Conservation (phyloP, 2,329 filamentous ascomycete genomes). For the Monascus ruber region DNA sequence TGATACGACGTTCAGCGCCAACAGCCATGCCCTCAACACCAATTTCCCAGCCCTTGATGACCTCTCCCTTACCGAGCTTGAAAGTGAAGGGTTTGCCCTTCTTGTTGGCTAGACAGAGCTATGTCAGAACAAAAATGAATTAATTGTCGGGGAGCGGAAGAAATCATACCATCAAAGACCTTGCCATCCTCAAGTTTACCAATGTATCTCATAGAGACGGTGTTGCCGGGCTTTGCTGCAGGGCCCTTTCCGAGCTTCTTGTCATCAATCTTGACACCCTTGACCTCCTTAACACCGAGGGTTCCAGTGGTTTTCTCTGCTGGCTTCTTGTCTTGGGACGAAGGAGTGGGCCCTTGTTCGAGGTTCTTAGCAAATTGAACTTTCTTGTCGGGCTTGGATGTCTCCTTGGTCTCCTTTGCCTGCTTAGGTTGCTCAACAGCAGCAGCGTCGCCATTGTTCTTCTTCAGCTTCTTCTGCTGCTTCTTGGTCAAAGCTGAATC, state of each 20-base stretch:
- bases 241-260: conserved; percentile 82
- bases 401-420: conserved; percentile 35
- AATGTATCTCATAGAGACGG: conserved; percentile 91
- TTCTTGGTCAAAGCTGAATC: conserved; percentile 84
- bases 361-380: conserved; percentile 99
- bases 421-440: conserved; percentile 38
- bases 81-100: conserved; percentile 96
- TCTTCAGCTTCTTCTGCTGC: conserved; percentile 96
- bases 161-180: conserved; percentile 71
- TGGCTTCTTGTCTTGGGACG: conserved; percentile 40
- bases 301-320: conserved; percentile 44
- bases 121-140: conserved; percentile 2
- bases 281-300: conserved; percentile 63
- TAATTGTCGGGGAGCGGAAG: neutral
- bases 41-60: conserved; percentile 98
- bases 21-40: conserved; percentile 85
- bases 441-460: conserved; percentile 88
- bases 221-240: conserved; percentile 79
- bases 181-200: conserved; percentile 92
- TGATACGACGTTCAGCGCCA: conserved; percentile 86
- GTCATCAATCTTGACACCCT: conserved; percentile 89
- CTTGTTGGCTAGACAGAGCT: conserved; percentile 64
- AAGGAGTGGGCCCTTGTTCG: conserved; percentile 84
- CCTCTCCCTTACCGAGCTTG: conserved; percentile 86
- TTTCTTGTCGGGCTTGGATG: conserved; percentile 67